phyloP scores from a whole-genome alignment of 2,329 filamentous ascomycete genomes.

The Bipolaris bicolor region DNA sequence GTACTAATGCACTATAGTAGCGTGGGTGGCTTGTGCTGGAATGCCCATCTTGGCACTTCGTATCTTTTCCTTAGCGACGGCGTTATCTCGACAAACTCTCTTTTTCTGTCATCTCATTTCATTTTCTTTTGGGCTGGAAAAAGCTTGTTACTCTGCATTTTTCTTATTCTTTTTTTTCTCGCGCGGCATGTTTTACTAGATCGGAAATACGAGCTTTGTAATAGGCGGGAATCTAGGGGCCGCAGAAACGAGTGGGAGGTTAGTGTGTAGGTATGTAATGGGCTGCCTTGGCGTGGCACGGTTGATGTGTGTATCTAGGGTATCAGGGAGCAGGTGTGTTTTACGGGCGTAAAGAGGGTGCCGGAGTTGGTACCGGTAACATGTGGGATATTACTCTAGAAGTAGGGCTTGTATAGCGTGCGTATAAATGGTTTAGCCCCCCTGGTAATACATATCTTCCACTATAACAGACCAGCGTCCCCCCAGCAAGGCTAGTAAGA shows the following conservation, averaged over 20 bases:
- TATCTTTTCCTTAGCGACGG: slow-evolving; percentile 32
- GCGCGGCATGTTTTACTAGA: slow-evolving; percentile 12
- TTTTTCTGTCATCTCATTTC: not conserved
- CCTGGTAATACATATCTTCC: not conserved
- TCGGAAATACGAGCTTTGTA: slow-evolving; percentile 10
- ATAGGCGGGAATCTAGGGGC: slow-evolving; percentile 1
- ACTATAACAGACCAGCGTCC: not conserved
- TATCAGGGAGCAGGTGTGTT: not conserved
- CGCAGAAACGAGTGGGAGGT: not conserved
- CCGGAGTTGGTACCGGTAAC: not conserved
- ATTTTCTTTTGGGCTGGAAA: not conserved
- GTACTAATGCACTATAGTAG: slow-evolving; percentile 9
- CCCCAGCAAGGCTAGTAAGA: too few relatives aligned
- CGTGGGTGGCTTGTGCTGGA: slow-evolving; percentile 5
- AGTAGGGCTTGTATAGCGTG: slow-evolving; percentile 1
- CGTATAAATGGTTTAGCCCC: not conserved
- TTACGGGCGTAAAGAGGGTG: not conserved
- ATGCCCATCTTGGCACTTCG: not conserved
- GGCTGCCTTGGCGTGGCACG: not conserved
- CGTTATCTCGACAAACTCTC: slow-evolving; percentile 16
- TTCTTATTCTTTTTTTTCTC: not conserved
- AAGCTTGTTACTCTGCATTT: slow-evolving; percentile 2
- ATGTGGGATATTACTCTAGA: not conserved
- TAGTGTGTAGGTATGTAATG: not conserved
- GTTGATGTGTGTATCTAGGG: not conserved